Percentiles rank a stretch among this genome's conserved stretches.
Conservation (phyloP, 345 rosid species). For the Pistacia integerrima region DNA sequence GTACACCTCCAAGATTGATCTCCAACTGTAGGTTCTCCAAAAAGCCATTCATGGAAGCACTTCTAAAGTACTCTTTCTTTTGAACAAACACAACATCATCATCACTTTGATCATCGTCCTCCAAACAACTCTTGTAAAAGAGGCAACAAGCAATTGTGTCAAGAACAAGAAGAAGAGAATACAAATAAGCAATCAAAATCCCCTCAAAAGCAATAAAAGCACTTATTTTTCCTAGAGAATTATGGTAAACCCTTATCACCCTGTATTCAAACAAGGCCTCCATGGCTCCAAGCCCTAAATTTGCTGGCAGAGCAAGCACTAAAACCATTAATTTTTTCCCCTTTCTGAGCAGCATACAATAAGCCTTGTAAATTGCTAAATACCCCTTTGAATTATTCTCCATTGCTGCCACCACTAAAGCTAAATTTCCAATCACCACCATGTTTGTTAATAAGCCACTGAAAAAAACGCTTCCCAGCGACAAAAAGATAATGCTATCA, state of each 20-base stretch:
- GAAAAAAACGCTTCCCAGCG: neutral
- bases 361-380: constrained; percentile 31
- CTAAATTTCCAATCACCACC: constrained; percentile 30
- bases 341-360: constrained; percentile 14
- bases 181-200: constrained; percentile 33
- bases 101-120: neutral
- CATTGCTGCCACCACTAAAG: constrained; percentile 35
- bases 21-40: neutral
- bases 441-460: constrained; percentile 18
- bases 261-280: constrained; percentile 38
- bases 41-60: constrained; percentile 11
- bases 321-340: constrained; percentile 23
- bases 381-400: constrained; percentile 15
- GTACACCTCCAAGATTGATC: too few species aligned
- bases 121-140: constrained; percentile 25
- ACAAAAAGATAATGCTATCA: neutral
- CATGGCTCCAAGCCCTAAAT: constrained; percentile 33
- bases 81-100: constrained; percentile 14
- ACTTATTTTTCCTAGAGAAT: constrained; percentile 5
- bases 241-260: constrained; percentile 15
- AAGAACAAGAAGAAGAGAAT: constrained; percentile 37
- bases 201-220: constrained; percentile 32
- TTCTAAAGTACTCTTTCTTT: neutral
- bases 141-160: constrained; percentile 41
- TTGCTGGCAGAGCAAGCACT: constrained; percentile 31